A percentile compares a stretch with the other conserved stretches of the same genome.
phyloP scores from a whole-genome alignment of 495 filamentous ascomycete genomes.

The Hyaloscypha variabilis region DNA sequence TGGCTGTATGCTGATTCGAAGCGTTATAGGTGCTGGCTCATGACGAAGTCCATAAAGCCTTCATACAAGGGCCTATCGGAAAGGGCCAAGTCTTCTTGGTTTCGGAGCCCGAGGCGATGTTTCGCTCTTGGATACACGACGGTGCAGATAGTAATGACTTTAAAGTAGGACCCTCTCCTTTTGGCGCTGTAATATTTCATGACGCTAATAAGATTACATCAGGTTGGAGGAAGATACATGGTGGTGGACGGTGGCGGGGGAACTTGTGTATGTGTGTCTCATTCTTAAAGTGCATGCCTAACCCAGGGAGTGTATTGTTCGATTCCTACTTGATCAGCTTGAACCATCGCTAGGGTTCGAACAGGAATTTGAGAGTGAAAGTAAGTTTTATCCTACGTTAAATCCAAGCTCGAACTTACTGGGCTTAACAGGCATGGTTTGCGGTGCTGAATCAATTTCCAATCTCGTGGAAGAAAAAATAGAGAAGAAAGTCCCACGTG shows the following conservation, averaged over 20 bases:
- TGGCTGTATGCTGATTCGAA: neutral
- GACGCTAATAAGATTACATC: neutral
- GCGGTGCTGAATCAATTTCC: conserved; percentile 7
- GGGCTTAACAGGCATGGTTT: neutral
- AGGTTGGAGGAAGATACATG: conserved; percentile 11
- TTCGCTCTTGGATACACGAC: conserved; percentile 13
- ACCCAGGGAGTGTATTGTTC: conserved; percentile 10
- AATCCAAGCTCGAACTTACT: neutral
- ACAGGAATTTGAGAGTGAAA: conserved; percentile 12
- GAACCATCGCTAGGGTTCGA: conserved; percentile 9
- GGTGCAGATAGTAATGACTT: neutral
- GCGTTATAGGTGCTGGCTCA: neutral
- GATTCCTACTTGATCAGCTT: neutral
- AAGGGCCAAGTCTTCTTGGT: conserved; percentile 7
- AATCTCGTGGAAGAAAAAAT: neutral
- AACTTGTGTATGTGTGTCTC: conserved; percentile 8
- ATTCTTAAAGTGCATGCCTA: neutral
- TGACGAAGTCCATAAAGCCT: conserved; percentile 12
- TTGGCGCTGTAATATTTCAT: no score
- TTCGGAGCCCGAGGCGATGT: conserved; percentile 20
- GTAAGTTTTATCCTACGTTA: neutral
- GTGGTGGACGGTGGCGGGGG: conserved; percentile 12
- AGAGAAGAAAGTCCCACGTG: neutral
- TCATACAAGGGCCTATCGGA: conserved; percentile 12
- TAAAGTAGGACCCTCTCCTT: neutral